Evolutionary conservation across 179 eudicot species (phyloP), one percentile per base, ranked within the genome.

Genomic region (Corrigiola litoralis): DNA sequence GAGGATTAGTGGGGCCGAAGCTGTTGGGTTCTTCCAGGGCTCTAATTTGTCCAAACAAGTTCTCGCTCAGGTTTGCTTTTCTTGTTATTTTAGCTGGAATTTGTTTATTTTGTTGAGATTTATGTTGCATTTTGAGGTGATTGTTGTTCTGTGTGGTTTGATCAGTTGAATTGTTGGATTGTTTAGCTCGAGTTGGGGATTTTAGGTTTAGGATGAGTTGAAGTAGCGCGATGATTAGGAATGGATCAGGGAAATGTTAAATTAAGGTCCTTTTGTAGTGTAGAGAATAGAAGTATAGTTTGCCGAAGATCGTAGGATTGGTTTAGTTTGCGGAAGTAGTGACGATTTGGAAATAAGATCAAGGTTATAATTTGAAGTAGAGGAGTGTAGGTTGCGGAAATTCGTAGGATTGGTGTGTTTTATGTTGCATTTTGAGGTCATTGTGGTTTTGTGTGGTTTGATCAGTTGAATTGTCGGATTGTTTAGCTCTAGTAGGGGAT

Each of bases 1-100:
- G 23, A 87, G 87, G 75, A 85, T 95, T 72, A 88, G 85, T 72
- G 99, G 99, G 1, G 45, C 70, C 21, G 97, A 95, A 77, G 99
- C 97, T 24, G 90, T 91, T 25, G 60, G 87, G 16, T 95, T 95
- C 76, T 88, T 95, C 47, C 89, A 82, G 69, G 99, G 87, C 48
- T 68, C 96, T 49, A 85, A 82, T 84, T 80, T 95, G 59, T 80
- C 97, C 1, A 78, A 85, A 65, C 90, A 71, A 60, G 87, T 88
- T 57, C 99, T 95, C 24, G 96, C 95, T 52, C 72, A 75, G 79
- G 79, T 75, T 4, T 24, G 29, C 4, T 27, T 49, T 57, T 36
- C 3, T 33, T 8, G 4, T 63, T 25, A 17, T 45, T 13, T 31
- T 3, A 32, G 60, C 60, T 55, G 34, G 21, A 29, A 2, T 12